phyloP scores from a whole-genome alignment of 108 stramenopile genomes.

The Skeletonema menzelii region DNA sequence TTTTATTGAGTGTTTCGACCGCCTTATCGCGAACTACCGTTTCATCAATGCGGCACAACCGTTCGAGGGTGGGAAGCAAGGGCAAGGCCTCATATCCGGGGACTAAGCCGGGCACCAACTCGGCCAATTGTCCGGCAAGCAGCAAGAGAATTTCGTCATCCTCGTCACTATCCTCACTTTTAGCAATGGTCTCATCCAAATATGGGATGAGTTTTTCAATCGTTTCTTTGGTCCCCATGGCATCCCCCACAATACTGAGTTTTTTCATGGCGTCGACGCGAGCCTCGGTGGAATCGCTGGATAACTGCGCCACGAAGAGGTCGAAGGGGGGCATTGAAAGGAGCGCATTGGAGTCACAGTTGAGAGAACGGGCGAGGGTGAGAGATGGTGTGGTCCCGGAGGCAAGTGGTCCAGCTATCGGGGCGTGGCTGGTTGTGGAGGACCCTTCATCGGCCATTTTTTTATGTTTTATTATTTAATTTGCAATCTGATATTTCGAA shows the following conservation, averaged over 20 bases:
- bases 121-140: conserved; percentile 70
- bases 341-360: conserved; percentile 52
- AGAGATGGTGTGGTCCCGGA: conserved; percentile 61
- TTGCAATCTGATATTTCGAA: background rate
- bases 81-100: conserved; percentile 48
- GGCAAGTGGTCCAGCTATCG: conserved; percentile 49
- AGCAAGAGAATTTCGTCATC: conserved; percentile 82
- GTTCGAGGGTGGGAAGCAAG: conserved; percentile 90
- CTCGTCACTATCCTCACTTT: conserved; percentile 43
- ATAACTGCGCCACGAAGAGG: conserved; percentile 73
- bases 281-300: conserved; percentile 66
- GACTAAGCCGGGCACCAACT: conserved; percentile 74
- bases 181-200: conserved; percentile 48
- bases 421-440: conserved; percentile 18
- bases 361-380: conserved; percentile 72
- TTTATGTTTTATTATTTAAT: background rate
- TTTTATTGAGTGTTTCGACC: conserved; percentile 69
- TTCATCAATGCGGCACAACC: conserved; percentile 92
- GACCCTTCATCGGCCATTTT: background rate
- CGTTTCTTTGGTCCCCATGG: conserved; percentile 68
- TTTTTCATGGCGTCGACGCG: conserved; percentile 89
- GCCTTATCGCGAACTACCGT: conserved; percentile 92
- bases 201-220: conserved; percentile 65
- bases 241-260: conserved; percentile 74
- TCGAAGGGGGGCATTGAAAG: conserved; percentile 67